These are phyloP conservation scores for Musa troglodytarum DNA, from an alignment of 176 grass and related monocot genomes.

Conservation along the genomic window DNA sequence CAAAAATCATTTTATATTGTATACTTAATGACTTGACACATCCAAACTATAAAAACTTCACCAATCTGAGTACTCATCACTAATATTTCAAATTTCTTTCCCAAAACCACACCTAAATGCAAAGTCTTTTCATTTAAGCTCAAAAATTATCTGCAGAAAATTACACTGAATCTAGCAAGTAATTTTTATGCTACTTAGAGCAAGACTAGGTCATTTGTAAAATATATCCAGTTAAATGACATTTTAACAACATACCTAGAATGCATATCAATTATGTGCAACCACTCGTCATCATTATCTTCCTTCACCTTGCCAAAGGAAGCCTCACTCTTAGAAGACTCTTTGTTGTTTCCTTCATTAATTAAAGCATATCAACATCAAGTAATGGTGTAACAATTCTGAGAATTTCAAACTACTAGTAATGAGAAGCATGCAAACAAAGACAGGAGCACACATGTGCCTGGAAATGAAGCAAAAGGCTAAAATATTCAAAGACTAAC, in stretches of 20 bases:
- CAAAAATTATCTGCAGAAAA: too few species aligned
- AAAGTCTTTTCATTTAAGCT: neutral
- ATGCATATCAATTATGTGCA: conserved; percentile 47
- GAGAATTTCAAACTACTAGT: too few species aligned
- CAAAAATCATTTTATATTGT: too few species aligned
- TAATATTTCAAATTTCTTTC: neutral
- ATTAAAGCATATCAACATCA: neutral
- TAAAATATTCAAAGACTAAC: too few species aligned
- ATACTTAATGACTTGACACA: too few species aligned
- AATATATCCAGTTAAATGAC: neutral
- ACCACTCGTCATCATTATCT: conserved; percentile 60
- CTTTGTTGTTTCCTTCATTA: conserved; percentile 27
- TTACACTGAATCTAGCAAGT: too few species aligned
- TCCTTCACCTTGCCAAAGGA: conserved; percentile 27
- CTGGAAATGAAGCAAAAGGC: neutral
- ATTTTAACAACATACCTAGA: conserved; percentile 35
- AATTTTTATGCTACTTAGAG: too few species aligned
- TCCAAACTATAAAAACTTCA: too few species aligned
- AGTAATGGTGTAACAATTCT: neutral
- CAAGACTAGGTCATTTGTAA: neutral
- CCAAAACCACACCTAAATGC: neutral
- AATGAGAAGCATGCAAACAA: neutral
- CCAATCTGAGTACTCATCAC: too few species aligned
- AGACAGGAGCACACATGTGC: neutral
- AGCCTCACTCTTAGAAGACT: conserved; percentile 7